Evolutionary conservation across 306 rosid species (phyloP).

Genomic region (Prinsepia uniflora): DNA sequence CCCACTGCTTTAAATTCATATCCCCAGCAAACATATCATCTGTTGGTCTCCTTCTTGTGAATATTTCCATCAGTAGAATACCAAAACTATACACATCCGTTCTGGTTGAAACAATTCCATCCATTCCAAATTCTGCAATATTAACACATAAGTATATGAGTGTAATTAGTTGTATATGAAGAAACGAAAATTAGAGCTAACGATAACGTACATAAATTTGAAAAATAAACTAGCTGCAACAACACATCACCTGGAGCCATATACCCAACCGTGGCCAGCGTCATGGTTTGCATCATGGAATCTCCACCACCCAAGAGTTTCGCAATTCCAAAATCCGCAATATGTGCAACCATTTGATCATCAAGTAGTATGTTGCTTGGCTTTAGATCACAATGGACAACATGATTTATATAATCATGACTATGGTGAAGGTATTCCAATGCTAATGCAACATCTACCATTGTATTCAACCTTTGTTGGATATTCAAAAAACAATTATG

Average conservation of each 20-base stretch:
- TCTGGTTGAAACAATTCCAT: not conserved
- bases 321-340: too few relatives aligned
- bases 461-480: too few relatives aligned
- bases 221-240: too few relatives aligned
- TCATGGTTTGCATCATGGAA: too few relatives aligned
- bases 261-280: not conserved
- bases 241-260: not conserved
- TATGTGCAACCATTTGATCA: too few relatives aligned
- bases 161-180: too few relatives aligned
- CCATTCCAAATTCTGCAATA: slow-evolving; percentile 22
- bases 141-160: too few relatives aligned
- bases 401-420: not conserved
- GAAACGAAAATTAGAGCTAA: too few relatives aligned
- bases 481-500: too few relatives aligned
- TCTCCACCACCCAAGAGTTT: too few relatives aligned
- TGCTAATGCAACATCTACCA: slow-evolving; percentile 1
- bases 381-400: slow-evolving; percentile 28
- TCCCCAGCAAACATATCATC: not conserved
- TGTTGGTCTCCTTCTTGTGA: not conserved
- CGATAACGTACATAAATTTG: too few relatives aligned
- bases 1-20: slow-evolving; percentile 1
- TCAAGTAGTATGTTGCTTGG: too few relatives aligned
- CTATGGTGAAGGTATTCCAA: slow-evolving; percentile 44
- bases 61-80: slow-evolving; percentile 1
- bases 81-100: slow-evolving; percentile 24